These are phyloP conservation scores for Zizania palustris DNA, from an alignment of 202 grass and related monocot species.

Conservation along the genomic window DNA sequence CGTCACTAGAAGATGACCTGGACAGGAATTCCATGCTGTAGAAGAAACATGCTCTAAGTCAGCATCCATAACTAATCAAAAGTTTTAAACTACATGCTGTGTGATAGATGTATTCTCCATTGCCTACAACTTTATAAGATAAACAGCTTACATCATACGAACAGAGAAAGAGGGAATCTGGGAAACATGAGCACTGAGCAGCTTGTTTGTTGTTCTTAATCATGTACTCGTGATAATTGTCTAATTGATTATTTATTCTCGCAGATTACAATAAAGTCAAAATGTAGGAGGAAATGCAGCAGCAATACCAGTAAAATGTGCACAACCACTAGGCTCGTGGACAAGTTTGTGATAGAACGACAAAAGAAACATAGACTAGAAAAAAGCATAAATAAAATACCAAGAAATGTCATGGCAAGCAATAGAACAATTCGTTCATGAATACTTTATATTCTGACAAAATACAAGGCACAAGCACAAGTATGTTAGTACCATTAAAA, in stretches of 20 bases:
- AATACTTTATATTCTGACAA: conserved; percentile 4
- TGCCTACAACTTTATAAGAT: conserved; percentile 21
- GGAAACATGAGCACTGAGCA: not conserved
- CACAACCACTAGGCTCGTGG: conserved; percentile 9
- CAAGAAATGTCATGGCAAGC: not conserved
- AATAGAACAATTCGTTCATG: not conserved
- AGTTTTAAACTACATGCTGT: conserved; percentile 25
- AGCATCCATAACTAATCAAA: conserved; percentile 26
- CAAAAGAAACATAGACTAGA: not conserved
- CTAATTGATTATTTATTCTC: conserved; percentile 7
- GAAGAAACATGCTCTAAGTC: conserved; percentile 35
- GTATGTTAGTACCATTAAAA: conserved; percentile 12
- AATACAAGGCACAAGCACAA: conserved; percentile 11
- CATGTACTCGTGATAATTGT: not conserved
- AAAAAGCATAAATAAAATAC: conserved; percentile 5
- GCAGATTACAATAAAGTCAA: not conserved
- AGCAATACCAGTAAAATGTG: conserved; percentile 6
- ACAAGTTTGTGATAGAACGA: not conserved
- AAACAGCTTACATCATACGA: conserved; percentile 12
- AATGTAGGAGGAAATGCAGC: conserved; percentile 7
- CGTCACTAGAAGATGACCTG: conserved; percentile 79
- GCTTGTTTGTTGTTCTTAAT: conserved; percentile 31
- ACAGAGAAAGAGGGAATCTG: not conserved
- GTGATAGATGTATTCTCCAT: conserved; percentile 28
- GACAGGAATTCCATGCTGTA: conserved; percentile 97